phyloP scores from a whole-genome alignment of 2,329 filamentous ascomycete genomes.

The Pleoardoris graminearum region DNA sequence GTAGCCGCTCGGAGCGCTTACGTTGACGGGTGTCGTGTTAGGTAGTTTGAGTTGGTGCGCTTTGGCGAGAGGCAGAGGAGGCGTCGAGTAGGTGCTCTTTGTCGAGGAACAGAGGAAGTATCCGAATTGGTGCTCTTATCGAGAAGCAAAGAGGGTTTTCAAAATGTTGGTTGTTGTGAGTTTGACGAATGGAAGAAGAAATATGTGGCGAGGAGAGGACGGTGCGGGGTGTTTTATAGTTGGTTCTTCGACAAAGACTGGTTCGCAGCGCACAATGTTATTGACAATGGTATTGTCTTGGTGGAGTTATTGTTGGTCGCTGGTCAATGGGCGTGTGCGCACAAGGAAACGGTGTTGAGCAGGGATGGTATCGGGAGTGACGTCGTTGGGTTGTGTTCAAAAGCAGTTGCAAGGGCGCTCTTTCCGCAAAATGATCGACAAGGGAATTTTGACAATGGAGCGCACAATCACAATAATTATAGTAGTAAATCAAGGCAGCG shows the following conservation, averaged over 20 bases:
- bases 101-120: too few species aligned
- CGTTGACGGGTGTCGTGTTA: not conserved
- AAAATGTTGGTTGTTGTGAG: not conserved
- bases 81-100: not conserved
- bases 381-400: slow-evolving; percentile 17
- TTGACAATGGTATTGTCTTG: slow-evolving; percentile 8
- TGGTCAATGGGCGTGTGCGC: not conserved
- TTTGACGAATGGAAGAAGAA: not conserved
- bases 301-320: not conserved
- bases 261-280: not conserved
- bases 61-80: not conserved
- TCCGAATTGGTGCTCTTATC: too few species aligned
- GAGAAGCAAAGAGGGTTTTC: not conserved
- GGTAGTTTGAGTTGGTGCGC: not conserved
- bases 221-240: not conserved
- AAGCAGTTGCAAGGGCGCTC: slow-evolving; percentile 25
- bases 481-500: slow-evolving; percentile 14
- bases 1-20: slow-evolving; percentile 6
- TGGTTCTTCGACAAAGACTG: not conserved
- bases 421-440: slow-evolving; percentile 33
- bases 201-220: not conserved
- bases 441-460: slow-evolving; percentile 15
- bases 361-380: slow-evolving; percentile 21
- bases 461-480: slow-evolving; percentile 11
- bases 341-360: slow-evolving; percentile 7